Conservation (phyloP, 139 green algal genomes). For the Coelastrella sp. region DNA sequence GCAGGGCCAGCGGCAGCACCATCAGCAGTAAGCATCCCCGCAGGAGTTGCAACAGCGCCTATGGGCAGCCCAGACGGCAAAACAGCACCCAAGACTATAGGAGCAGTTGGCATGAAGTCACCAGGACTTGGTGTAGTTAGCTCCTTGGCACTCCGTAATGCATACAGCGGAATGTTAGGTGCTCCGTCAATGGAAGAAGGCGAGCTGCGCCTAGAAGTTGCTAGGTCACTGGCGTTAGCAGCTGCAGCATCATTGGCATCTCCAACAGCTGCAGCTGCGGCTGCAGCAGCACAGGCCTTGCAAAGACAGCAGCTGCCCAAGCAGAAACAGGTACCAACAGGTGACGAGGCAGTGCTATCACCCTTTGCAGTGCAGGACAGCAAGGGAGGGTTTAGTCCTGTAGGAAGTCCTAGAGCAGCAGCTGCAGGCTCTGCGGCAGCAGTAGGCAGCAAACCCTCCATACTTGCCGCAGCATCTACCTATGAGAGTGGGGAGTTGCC, state of each 20-base stretch:
- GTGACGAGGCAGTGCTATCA: neutral
- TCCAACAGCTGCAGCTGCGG: neutral
- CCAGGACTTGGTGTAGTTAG: neutral
- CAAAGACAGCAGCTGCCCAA: slow-evolving; percentile 1
- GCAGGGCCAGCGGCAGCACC: neutral
- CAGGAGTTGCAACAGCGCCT: neutral
- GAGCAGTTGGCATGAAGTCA: neutral
- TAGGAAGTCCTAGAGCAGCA: neutral
- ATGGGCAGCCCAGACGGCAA: neutral
- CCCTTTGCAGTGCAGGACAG: slow-evolving; percentile 9
- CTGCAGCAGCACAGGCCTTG: neutral
- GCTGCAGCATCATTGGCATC: slow-evolving; percentile 12
- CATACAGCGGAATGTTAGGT: neutral
- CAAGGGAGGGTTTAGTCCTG: neutral
- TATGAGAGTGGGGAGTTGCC: slow-evolving; percentile 35
- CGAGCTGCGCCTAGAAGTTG: neutral
- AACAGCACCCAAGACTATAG: neutral
- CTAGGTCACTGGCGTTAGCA: neutral
- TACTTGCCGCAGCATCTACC: neutral
- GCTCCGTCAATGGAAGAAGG: slow-evolving; percentile 19
- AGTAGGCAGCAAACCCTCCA: neutral
- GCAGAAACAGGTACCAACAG: neutral
- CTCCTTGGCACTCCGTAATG: neutral
- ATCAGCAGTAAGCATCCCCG: neutral
- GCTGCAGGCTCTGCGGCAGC: neutral